Conservation (phyloP, 176 grass and related monocot genomes). For the Guadua angustifolia region DNA sequence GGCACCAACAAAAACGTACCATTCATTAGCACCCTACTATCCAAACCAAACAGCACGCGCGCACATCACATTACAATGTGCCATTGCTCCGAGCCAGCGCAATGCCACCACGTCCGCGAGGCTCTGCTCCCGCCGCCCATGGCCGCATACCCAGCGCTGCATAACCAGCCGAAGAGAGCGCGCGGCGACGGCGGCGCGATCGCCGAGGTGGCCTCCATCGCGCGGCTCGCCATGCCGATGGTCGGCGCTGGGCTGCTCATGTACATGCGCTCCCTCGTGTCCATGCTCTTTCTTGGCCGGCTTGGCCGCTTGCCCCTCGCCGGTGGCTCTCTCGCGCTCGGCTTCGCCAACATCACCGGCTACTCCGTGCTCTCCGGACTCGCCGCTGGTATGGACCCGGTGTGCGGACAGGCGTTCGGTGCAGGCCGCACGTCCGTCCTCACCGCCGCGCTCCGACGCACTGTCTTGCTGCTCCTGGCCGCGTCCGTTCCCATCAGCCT, state of each 20-base stretch:
- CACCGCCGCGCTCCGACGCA: constrained; percentile 63
- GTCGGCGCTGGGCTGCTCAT: constrained; percentile 65
- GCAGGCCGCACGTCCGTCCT: constrained; percentile 62
- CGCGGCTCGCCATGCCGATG: constrained; percentile 62
- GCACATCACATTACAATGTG: constrained; percentile 47
- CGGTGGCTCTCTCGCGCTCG: constrained; percentile 78
- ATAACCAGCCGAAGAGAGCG: constrained; percentile 28
- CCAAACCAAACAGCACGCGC: background rate
- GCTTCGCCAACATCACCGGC: constrained; percentile 92
- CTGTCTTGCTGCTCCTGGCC: constrained; percentile 64
- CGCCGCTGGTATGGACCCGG: constrained; percentile 80
- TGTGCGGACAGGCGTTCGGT: constrained; percentile 81
- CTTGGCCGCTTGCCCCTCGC: constrained; percentile 67
- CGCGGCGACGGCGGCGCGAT: background rate
- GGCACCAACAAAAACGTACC: background rate
- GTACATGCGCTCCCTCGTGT: constrained; percentile 75
- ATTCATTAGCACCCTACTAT: too few relatives aligned
- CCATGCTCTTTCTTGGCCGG: constrained; percentile 77
- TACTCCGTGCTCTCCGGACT: constrained; percentile 84
- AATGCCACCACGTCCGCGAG: constrained; percentile 38
- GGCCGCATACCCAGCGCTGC: constrained; percentile 30
- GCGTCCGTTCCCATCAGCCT: constrained; percentile 63
- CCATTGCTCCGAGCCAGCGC: constrained; percentile 43
- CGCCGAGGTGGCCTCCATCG: constrained; percentile 49
- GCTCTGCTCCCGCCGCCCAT: constrained; percentile 45